Conservation (phyloP, 331 rosid genomes). For the Malus hybrid region DNA sequence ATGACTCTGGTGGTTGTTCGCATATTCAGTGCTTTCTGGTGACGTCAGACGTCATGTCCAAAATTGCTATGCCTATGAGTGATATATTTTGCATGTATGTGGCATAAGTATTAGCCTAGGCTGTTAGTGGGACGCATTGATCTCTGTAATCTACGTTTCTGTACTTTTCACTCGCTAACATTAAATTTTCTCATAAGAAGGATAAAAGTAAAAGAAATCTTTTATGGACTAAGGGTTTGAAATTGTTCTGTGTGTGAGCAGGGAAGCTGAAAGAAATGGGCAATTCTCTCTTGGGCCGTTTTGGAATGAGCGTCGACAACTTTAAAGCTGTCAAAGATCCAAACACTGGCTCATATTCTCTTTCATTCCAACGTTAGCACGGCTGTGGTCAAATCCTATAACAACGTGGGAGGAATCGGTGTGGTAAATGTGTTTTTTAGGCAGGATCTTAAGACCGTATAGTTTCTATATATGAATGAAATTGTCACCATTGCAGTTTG, state of each 20-base stretch:
- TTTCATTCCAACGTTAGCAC: constrained; percentile 60
- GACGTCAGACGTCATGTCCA: background rate
- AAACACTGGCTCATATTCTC: constrained; percentile 79
- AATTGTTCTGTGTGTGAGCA: constrained; percentile 22
- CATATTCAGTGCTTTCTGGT: background rate
- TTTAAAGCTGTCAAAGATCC: constrained; percentile 93
- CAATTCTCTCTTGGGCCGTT: constrained; percentile 80
- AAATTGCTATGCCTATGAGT: background rate
- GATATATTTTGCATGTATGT: background rate
- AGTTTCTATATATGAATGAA: background rate
- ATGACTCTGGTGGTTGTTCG: background rate
- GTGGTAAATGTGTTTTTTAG: background rate
- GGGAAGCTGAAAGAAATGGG: constrained; percentile 92
- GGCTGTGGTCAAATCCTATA: background rate
- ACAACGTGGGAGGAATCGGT: background rate
- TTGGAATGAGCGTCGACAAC: constrained; percentile 86
- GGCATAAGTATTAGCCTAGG: background rate
- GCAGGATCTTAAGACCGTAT: background rate
- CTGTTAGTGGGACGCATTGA: background rate
- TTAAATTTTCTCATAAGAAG: background rate
- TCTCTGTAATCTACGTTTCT: background rate
- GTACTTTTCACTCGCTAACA: background rate
- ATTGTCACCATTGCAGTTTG: no score
- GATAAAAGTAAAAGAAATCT: background rate
- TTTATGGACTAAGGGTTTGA: background rate